Evolutionary conservation across 495 filamentous ascomycete genomes (phyloP).

Genomic region (Bacidia gigantensis): DNA sequence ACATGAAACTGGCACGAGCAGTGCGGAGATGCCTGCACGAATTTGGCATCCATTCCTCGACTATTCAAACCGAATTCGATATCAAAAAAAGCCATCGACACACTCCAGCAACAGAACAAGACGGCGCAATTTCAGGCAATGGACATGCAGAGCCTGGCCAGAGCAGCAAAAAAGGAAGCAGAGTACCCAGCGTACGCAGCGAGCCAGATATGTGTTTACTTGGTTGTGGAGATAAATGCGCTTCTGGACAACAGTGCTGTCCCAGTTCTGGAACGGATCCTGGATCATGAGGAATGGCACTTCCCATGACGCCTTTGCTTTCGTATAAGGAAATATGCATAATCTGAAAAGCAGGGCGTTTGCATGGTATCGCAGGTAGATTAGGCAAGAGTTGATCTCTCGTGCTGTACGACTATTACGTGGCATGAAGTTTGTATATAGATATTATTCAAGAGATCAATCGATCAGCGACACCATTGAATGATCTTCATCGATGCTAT

Average conservation of each 20-base stretch:
- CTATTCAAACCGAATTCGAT: conserved; percentile 93
- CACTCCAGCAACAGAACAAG: conserved; percentile 12
- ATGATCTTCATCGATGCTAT: too few species aligned
- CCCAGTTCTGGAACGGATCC: not conserved
- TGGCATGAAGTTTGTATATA: too few species aligned
- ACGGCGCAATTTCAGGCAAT: conserved; percentile 16
- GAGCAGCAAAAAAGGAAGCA: conserved; percentile 27
- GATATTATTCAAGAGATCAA: too few species aligned
- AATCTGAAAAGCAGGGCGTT: not conserved
- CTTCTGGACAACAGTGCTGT: conserved; percentile 49
- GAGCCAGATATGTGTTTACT: conserved; percentile 58
- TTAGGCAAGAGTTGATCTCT: not conserved
- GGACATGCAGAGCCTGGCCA: conserved; percentile 9
- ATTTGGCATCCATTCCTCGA: conserved; percentile 94
- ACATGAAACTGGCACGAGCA: conserved; percentile 74
- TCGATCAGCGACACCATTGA: too few species aligned
- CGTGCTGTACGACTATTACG: too few species aligned
- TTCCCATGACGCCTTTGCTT: too few species aligned
- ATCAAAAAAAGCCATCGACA: conserved; percentile 36
- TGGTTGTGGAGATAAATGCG: conserved; percentile 76
- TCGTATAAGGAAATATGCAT: too few species aligned
- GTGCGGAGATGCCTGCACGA: conserved; percentile 79
- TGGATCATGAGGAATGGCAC: not conserved
- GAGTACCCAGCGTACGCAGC: conserved; percentile 35
- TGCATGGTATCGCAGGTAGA: not conserved